These are phyloP conservation scores for Coleophoma eucalyptorum DNA, from an alignment of 2,329 filamentous ascomycete species.

Conservation along the genomic window DNA sequence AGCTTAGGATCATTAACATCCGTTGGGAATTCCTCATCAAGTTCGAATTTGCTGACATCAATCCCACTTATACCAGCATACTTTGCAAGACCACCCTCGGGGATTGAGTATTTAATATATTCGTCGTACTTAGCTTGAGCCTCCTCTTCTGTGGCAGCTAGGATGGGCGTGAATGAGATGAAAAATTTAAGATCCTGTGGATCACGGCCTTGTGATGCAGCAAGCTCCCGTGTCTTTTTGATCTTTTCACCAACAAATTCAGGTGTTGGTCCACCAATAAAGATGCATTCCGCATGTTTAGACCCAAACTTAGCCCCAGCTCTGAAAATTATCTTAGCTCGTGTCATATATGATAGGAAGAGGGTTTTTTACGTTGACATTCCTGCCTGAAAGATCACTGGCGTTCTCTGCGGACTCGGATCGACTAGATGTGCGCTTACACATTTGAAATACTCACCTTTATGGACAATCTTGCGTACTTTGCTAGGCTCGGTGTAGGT, in stretches of 20 bases:
- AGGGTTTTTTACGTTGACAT: conserved; percentile 50
- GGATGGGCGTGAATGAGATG: conserved; percentile 59
- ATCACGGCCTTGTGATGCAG: conserved; percentile 50
- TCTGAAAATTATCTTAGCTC: conserved; percentile 10
- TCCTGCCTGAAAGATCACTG: conserved; percentile 64
- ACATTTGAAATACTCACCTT: conserved; percentile 56
- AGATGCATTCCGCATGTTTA: conserved; percentile 66
- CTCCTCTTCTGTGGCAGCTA: conserved; percentile 61
- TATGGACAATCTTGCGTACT: conserved; percentile 60
- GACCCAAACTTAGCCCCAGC: conserved; percentile 63
- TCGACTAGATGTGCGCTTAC: conserved; percentile 61
- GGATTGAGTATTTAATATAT: conserved; percentile 53
- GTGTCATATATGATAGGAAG: too few species aligned
- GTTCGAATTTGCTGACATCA: conserved; percentile 52
- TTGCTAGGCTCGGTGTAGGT: conserved; percentile 53
- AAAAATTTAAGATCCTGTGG: conserved; percentile 60
- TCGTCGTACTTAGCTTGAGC: conserved; percentile 59
- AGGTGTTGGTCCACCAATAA: conserved; percentile 61
- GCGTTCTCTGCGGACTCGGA: conserved; percentile 62
- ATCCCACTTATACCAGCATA: conserved; percentile 72
- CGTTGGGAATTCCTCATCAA: conserved; percentile 47
- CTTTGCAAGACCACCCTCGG: conserved; percentile 62
- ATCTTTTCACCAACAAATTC: conserved; percentile 55
- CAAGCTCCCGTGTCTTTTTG: conserved; percentile 55
- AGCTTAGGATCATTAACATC: conserved; percentile 40